Evolutionary conservation across 1,284 basidiomycete genomes (phyloP), one percentile per base, ranked within the genome.

Genomic region (Omphalotus olearius): DNA sequence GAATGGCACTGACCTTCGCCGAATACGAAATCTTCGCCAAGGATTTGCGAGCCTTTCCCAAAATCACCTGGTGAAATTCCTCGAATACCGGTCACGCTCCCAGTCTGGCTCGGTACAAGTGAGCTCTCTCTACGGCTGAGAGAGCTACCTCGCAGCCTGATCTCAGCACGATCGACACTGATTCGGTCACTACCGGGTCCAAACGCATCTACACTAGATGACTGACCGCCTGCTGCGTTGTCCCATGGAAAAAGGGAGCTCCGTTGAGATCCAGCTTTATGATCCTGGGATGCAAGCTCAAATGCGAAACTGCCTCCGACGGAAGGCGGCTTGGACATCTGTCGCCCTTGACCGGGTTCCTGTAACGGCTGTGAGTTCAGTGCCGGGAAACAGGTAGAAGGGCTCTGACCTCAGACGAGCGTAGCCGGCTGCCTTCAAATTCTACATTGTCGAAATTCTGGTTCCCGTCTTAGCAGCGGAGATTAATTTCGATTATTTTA

Each of bases 201-300:
- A 53, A 76, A 69, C 4, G 56, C 60, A 10, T 62, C 69, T 23
- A 63, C 72, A 40, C 61, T 71, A 3, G 85, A 86, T 10, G 84
- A 85, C 54, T 76, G 85, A 4, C 52, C 50, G 20, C 72, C 70
- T 0, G 82, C 85, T 13, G 85, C 86, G 64, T 90, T 76, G 60
- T 91, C 88, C 88, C 88, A 91, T 4, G 88, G 89, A 64, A 89
- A 89, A 41, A 90, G 65, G 6, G 82, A 79, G 59, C 79, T 86
- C 33, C 76, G 73, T 60, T 88, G 86, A 16, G 84, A 86, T 35
- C 70, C 76, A 41, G 68, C 63, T 45, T 66, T 62, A 37, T 66
- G 61, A 47, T 75, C 69, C 36, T 71, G 64, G 16, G 60, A 61
- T 14, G 59, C 67, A 6, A 70, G 55, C 45, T 75, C 73, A 51